phyloP scores from a whole-genome alignment of 768 basidiomycete genomes.

The Favolaschia claudopus region DNA sequence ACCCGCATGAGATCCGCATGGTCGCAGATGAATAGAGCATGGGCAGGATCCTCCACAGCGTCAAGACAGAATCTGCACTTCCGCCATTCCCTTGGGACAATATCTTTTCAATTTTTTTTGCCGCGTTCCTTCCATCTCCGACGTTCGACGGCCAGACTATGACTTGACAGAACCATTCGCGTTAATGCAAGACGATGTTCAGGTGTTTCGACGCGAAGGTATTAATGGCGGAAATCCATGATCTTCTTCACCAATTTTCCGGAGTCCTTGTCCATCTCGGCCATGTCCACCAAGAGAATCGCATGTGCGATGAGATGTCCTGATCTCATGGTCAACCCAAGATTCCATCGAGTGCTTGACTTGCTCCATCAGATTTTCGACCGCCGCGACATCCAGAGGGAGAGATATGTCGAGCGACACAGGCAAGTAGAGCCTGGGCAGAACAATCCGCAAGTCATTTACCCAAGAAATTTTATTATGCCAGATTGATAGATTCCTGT shows the following conservation, averaged over 20 bases:
- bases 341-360: slow-evolving; percentile 1
- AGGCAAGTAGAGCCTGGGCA: background rate
- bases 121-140: slow-evolving; percentile 12
- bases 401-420: background rate
- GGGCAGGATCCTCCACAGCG: no score
- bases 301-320: background rate
- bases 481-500: background rate
- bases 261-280: no score
- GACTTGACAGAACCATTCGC: background rate
- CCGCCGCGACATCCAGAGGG: background rate
- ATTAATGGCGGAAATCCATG: slow-evolving; percentile 8
- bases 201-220: slow-evolving; percentile 1
- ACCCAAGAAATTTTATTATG: background rate
- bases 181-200: slow-evolving; percentile 3
- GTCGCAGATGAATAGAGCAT: no score
- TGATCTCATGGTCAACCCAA: slow-evolving; percentile 4
- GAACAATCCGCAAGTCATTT: background rate
- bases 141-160: slow-evolving; percentile 7
- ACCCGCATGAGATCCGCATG: no score
- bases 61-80: slow-evolving; percentile 2
- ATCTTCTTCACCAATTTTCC: background rate
- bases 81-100: background rate
- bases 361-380: background rate
- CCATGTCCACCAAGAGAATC: background rate
- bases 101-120: no score